Base-by-base conservation (phyloP, 768 basidiomycete species). In the Tulasnella sp. region DNA sequence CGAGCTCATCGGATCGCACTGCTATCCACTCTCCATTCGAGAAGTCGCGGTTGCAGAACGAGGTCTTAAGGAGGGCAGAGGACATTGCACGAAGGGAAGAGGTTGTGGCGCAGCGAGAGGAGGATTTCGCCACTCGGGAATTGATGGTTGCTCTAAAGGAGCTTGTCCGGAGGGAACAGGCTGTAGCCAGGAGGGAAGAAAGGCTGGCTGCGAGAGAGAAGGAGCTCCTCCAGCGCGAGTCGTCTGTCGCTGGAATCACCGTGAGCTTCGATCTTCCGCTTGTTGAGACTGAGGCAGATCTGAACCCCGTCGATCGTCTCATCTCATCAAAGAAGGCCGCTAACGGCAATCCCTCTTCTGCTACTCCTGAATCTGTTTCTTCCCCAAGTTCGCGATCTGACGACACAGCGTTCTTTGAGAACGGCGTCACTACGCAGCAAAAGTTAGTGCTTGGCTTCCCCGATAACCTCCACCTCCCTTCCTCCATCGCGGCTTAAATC, bases 61-160 rank as follows among this genome's bases (percentile, higher is more conserved):
- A 76, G 35, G 37, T 76, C 37, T 51, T 76, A 40, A 46, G 75
- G 29, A 55, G 40, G 35, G 57, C 75, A 16, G 57, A 61, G 75
- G 75, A 76, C 29, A 35, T 76, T 32, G 55, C 48, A 39, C 26
- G 37, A 0, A 57, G 61, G 75, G 75, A 76, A 40, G 75, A 76
- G 61, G 26, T 13, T 40, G 39, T 76, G 51, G 75, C 75, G 32
- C 55, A 67, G 55, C 46, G 75, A 40, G 75, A 76, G 75, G 75
- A 76, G 35, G 75, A 51, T 76, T 55, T 76, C 75, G 57, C 51
- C 55, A 46, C 48, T 69, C 75, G 75, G 46, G 75, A 76, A 57
- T 44, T 76, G 32, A 40, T 76, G 46, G 61, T 76, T n/a, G 75
- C 75, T 55, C 35, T 76, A 18, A 76, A 76, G 61, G 75, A 76